phyloP scores from a whole-genome alignment of 1,284 basidiomycete species.

The Cutaneotrichosporon sp. region DNA sequence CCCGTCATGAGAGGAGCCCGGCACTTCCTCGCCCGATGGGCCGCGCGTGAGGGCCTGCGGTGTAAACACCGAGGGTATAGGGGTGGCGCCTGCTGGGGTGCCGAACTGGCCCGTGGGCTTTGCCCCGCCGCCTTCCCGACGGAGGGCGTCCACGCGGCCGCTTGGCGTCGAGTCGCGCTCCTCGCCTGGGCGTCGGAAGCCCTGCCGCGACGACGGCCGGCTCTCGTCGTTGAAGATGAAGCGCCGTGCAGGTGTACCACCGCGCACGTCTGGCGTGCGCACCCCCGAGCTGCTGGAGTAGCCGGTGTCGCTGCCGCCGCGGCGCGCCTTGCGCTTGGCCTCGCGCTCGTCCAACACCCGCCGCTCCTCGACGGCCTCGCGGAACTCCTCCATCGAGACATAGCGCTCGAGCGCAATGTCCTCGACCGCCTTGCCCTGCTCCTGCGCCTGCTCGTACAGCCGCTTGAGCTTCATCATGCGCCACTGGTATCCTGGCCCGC shows the following conservation, averaged over 20 bases:
- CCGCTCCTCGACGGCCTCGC: constrained; percentile 83
- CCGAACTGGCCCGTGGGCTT: constrained; percentile 13
- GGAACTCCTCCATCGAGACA: constrained; percentile 77
- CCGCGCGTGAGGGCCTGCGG: constrained; percentile 58
- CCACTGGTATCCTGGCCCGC: constrained; percentile 92
- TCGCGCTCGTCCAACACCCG: constrained; percentile 79
- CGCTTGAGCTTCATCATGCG: constrained; percentile 94
- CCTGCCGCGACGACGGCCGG: constrained; percentile 67
- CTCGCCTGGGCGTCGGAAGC: constrained; percentile 74
- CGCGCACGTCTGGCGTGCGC: constrained; percentile 53
- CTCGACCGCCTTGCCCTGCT: constrained; percentile 72
- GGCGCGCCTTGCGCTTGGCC: constrained; percentile 58
- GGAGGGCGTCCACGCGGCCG: constrained; percentile 39
- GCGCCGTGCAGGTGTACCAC: constrained; percentile 43
- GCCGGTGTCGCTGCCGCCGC: constrained; percentile 28
- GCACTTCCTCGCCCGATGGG: constrained; percentile 20
- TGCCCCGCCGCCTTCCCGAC: constrained; percentile 31
- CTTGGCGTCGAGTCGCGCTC: constrained; percentile 50
- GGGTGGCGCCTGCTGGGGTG: constrained; percentile 58
- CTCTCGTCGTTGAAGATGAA: constrained; percentile 52
- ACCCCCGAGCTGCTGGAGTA: constrained; percentile 59
- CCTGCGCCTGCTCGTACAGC: constrained; percentile 85
- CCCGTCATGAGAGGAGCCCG: neutral
- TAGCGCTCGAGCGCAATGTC: constrained; percentile 88
- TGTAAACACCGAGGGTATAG: constrained; percentile 85